Evolutionary conservation across 75 land plant species (phyloP), one percentile per base, ranked within the genome.

Genomic region (Pinus tabuliformis): DNA sequence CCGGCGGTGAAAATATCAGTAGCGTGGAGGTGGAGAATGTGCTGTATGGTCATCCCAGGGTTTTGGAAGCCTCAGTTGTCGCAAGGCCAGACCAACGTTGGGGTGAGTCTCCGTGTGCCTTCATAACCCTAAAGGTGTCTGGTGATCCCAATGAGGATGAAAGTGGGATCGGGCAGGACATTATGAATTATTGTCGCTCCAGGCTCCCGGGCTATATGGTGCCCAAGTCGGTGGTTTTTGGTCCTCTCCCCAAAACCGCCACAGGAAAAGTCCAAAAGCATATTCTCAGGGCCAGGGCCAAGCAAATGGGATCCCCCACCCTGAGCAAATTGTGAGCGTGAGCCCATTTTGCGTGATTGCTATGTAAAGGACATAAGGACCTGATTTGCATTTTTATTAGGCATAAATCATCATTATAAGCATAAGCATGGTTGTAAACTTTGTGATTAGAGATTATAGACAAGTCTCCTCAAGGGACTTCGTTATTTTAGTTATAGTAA

Each of bases 41-140:
- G 1, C 63, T 96, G 17, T 94, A 90, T 73, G 62, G 59, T 60
- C 91, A 91, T 77, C 92, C 99, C 0, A 84, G 83, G 1, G 75
- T 96, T 16, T 77, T 93, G 45, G 99, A 93, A 73, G 94, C 80
- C 2, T 83, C 92, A 8, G 99, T 93, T 73, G 96, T 93, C 77
- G 97, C 99, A 2, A 77, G 91, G 70, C 83, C 88, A 2, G 99
- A 96, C 76, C 90, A 89, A 79, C 78, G 52, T 28, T 93, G 99
- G 99, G 99, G 99, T 9, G 97, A 96, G 77, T 85, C 91, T 6
- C 99, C 99, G 17, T 96, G 99, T 79, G 99, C 99, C 26, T 96
- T 96, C 63, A 78, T 96, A 62, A 88, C 94, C 0, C 72, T 90
- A 76, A 93, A 93, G 58, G 80, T 7, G 37, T 2, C 68, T 17